Evolutionary conservation across 2,329 filamentous ascomycete genomes (phyloP).

Genomic region (Biscogniauxia sp.): DNA sequence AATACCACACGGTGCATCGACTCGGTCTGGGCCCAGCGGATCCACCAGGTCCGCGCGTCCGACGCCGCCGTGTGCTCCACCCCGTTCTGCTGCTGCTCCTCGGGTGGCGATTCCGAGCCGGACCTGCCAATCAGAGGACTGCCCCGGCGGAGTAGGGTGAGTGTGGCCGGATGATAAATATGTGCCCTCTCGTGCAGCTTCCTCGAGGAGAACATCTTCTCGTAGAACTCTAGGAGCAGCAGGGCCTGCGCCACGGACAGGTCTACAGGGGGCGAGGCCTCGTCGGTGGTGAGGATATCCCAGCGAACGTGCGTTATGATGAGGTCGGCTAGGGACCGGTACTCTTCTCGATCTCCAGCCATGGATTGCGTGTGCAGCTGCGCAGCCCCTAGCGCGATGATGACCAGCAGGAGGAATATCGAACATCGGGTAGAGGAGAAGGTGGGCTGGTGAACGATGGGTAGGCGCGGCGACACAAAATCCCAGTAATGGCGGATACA

Average conservation of each 20-base stretch:
- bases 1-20: slow-evolving; percentile 85
- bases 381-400: slow-evolving; percentile 81
- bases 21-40: slow-evolving; percentile 84
- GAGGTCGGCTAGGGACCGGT: slow-evolving; percentile 51
- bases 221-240: slow-evolving; percentile 80
- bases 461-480: slow-evolving; percentile 79
- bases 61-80: slow-evolving; percentile 49
- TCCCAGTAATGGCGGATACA: slow-evolving; percentile 88
- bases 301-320: slow-evolving; percentile 73
- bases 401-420: slow-evolving; percentile 72
- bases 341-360: slow-evolving; percentile 47
- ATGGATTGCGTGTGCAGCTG: slow-evolving; percentile 67
- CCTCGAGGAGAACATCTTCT: slow-evolving; percentile 86
- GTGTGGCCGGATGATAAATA: slow-evolving; percentile 82
- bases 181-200: slow-evolving; percentile 83
- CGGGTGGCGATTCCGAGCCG: slow-evolving; percentile 75
- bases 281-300: slow-evolving; percentile 78
- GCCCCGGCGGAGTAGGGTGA: slow-evolving; percentile 81
- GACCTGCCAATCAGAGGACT: slow-evolving; percentile 81
- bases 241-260: slow-evolving; percentile 87
- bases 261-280: slow-evolving; percentile 79
- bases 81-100: slow-evolving; percentile 60
- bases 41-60: slow-evolving; percentile 64
- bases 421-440: slow-evolving; percentile 80
- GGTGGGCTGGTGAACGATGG: slow-evolving; percentile 84